These are phyloP conservation scores for Marvania coccoides DNA, from an alignment of 139 green algal genomes.

Conservation along the genomic window DNA sequence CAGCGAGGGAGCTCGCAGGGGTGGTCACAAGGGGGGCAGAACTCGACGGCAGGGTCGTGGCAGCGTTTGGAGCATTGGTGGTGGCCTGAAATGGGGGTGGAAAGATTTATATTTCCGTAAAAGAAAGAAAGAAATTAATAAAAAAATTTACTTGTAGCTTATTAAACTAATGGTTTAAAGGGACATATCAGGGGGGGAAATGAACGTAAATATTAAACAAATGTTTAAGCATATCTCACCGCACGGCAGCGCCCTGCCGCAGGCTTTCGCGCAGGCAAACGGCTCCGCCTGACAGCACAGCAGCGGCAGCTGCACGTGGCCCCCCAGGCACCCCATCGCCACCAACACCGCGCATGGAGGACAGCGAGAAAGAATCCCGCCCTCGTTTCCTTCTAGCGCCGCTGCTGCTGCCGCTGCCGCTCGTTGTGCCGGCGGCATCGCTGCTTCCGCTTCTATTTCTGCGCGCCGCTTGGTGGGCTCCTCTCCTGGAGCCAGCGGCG, in stretches of 20 bases:
- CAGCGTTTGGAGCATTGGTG: constrained; percentile 54
- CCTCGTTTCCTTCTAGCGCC: not conserved
- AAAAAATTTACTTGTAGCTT: too few species aligned
- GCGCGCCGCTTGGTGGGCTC: not conserved
- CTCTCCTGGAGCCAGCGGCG: constrained; percentile 16
- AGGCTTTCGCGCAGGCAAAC: constrained; percentile 34
- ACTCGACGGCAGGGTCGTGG: constrained; percentile 25
- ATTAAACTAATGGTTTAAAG: too few species aligned
- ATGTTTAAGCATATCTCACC: too few species aligned
- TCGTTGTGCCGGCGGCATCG: constrained; percentile 9
- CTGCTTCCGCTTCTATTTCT: constrained; percentile 6
- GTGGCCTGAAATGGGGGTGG: too few species aligned
- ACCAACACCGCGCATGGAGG: constrained; percentile 44
- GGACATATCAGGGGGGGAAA: too few species aligned
- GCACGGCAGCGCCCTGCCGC: constrained; percentile 41
- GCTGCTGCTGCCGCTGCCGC: constrained; percentile 16
- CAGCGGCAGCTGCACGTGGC: constrained; percentile 17
- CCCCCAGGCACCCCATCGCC: constrained; percentile 38
- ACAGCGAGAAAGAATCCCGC: constrained; percentile 19
- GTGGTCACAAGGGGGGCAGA: constrained; percentile 39
- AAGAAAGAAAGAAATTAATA: too few species aligned
- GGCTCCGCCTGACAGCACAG: constrained; percentile 31
- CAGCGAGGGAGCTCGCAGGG: constrained; percentile 25
- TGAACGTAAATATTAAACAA: too few species aligned
- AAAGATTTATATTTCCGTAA: too few species aligned